A percentile compares a stretch with the other conserved stretches of the same genome.
Conservation (phyloP, 148 eudicot species). For the Rhododendron henanense region DNA sequence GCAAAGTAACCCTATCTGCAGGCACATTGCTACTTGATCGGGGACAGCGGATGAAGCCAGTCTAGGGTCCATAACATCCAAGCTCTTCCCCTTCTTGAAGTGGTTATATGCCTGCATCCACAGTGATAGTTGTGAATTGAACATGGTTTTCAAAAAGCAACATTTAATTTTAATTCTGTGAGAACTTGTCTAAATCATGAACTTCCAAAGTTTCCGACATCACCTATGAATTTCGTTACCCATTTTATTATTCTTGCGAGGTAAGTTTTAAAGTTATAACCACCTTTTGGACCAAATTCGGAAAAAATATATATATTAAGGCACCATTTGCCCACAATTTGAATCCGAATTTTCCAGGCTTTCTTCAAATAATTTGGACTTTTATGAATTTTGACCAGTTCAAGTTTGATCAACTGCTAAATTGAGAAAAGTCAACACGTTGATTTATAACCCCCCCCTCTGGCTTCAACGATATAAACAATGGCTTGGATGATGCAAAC, state of each 20-base stretch:
- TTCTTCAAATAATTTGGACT: not conserved
- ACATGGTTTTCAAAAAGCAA: not conserved
- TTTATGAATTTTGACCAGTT: not conserved
- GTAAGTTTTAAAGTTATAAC: not conserved
- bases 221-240: not conserved
- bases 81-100: constrained; percentile 50
- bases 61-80: constrained; percentile 61
- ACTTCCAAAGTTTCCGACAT: not conserved
- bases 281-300: not conserved
- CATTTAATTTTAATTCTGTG: not conserved
- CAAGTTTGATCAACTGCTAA: not conserved
- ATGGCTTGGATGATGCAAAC: not conserved
- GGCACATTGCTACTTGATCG: constrained; percentile 57
- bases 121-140: not conserved
- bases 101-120: constrained; percentile 68
- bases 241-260: not conserved
- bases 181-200: not conserved
- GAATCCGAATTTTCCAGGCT: not conserved
- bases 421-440: not conserved
- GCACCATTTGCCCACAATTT: not conserved
- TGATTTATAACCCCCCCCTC: not conserved
- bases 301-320: not conserved
- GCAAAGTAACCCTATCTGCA: constrained; percentile 74
- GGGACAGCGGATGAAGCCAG: constrained; percentile 48
- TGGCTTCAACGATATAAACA: not conserved